Base-by-base conservation (phyloP, 768 basidiomycete species). In the Plicaturopsis crispa region DNA sequence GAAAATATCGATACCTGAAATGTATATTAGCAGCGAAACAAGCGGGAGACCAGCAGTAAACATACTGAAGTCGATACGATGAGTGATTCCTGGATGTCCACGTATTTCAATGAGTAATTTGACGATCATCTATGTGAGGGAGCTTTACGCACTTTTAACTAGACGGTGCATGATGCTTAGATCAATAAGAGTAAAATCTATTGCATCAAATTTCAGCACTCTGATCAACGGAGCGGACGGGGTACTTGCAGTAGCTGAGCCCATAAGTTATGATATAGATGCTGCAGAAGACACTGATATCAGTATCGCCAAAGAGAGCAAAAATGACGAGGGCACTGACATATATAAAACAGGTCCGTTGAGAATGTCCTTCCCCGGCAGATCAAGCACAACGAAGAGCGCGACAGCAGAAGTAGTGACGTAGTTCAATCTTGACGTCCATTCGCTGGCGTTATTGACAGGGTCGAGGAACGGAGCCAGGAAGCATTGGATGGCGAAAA, bases 1-100 rank as follows among this genome's bases (percentile, higher is more conserved):
- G 54, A 88, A 88, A 35, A 88, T 72, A 52, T 89, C 86, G 44
- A 88, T 72, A 55, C 82, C 82, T 85, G 23, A 13, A 30, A n/a
- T n/a, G n/a, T n/a, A n/a, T n/a, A n/a, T n/a, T n/a, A n/a, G n/a
- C n/a, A 35, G 30, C 19, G 7, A 22, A 36, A 16, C 32, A 32
- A 36, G 37, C 7, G 22, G 36, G 28, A 14, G 33, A 20, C 20
- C 4, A 36, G 16, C 2, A 19, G 24, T 17, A 6, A 7, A 38
- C 2, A 67, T 45, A 84, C 81, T 84, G 59, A 85, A 86, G 58
- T 88, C 84, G 24, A 88, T 67, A 18, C 86, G 72, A 18, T 70
- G 66, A 5, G 73, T 65, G 20, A 79, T 48, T 31, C 68, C 81
- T 85, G 42, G 13, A 39, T 36, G 31, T n/a, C n/a, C n/a, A n/a